Evolutionary conservation across 108 stramenopile genomes (phyloP), one percentile per base, ranked within the genome.

Genomic region (Cyclotella baltica): DNA sequence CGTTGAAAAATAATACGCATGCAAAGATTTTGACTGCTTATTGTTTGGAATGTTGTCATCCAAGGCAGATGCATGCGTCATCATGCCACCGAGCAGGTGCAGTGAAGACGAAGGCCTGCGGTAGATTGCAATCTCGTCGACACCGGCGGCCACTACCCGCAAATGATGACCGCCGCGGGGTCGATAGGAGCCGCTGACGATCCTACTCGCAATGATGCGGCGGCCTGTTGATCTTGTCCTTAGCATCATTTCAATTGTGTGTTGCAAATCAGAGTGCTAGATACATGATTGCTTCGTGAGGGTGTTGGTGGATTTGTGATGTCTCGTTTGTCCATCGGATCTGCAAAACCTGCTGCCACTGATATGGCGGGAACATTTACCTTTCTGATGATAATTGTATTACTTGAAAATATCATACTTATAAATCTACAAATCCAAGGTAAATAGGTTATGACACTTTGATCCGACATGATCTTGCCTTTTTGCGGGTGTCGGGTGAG

Each of bases 321-420:
- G 13, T 43, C 40, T 43, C 40, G 10, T 52, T 52, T 4, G 51
- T 52, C 19, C n/a, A n/a, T 52, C 19, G 11, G 51, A 4, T 52
- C n/a, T 13, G 11, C 19, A n/a, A 52, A n/a, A n/a, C n/a, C n/a
- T n/a, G n/a, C n/a, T 20, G 51, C 11, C 19, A 20, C 11, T n/a
- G n/a, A 20, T n/a, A 52, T 52, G 51, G 51, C 51, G 51, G 19
- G 19, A 52, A 52, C 4, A n/a, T 52, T 52, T 52, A 52, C 51
- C 51, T 52, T 52, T 13, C n/a, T n/a, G n/a, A n/a, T n/a, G 13
- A 43, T 6, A 43, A 13, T 43, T 52, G 51, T 10, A 52, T 52
- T 52, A 19, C 19, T 19, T n/a, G n/a, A n/a, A n/a, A 52, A n/a
- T n/a, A 52, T 20, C n/a, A 43, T 43, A 52, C n/a, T 52, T n/a